phyloP scores from a whole-genome alignment of 1,139 yeast genomes.

The Nakaseomyces sp. region DNA sequence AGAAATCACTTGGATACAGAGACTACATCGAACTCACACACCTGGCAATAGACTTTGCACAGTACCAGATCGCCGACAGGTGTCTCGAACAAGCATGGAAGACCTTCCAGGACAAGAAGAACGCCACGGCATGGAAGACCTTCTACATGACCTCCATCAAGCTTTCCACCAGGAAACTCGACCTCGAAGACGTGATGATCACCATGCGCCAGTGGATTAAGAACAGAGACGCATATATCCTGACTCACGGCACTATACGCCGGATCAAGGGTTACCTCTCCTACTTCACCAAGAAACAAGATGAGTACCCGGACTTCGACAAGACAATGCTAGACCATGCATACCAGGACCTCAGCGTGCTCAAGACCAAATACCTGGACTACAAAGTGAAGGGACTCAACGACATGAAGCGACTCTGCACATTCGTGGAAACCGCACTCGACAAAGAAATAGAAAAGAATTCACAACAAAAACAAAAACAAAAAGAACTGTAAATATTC shows the following conservation, averaged over 20 bases:
- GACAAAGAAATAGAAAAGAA: conserved; percentile 9
- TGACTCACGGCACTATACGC: conserved; percentile 16
- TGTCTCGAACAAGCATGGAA: neutral
- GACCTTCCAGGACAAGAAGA: conserved; percentile 6
- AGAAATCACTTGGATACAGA: neutral
- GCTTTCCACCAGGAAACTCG: conserved; percentile 14
- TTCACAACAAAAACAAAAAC: neutral
- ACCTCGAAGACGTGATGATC: conserved; percentile 13
- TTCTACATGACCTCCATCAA: conserved; percentile 21
- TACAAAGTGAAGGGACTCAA: conserved; percentile 18
- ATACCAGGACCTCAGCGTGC: conserved; percentile 9
- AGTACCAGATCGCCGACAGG: neutral
- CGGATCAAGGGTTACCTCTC: conserved; percentile 15
- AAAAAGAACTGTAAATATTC: neutral
- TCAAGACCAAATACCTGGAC: conserved; percentile 13
- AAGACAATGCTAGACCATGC: conserved; percentile 9
- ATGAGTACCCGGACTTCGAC: conserved; percentile 6
- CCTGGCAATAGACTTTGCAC: neutral
- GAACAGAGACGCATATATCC: conserved; percentile 15
- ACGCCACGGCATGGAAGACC: conserved; percentile 17
- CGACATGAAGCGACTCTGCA: conserved; percentile 13
- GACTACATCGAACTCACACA: conserved; percentile 3
- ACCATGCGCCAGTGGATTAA: conserved; percentile 20
- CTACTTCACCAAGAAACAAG: conserved; percentile 12
- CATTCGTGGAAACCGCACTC: conserved; percentile 13